Conservation (phyloP, 345 rosid species). For the Conringia planisiliqua region DNA sequence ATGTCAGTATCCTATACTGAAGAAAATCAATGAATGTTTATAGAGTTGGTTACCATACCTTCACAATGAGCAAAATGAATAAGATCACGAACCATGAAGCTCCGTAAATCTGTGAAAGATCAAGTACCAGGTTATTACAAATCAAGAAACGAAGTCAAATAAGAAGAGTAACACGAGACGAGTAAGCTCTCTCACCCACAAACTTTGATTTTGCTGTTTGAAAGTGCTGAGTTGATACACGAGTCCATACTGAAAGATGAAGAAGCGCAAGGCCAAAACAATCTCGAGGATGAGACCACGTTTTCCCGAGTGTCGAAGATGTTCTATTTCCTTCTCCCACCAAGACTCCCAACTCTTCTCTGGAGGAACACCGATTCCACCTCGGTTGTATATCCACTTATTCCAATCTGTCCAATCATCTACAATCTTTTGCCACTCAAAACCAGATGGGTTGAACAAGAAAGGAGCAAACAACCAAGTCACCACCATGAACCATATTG, state of each 20-base stretch:
- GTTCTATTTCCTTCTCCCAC: conserved; percentile 68
- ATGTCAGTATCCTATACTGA: neutral
- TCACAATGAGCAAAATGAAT: conserved; percentile 31
- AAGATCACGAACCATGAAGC: conserved; percentile 36
- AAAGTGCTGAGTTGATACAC: conserved; percentile 55
- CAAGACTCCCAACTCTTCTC: conserved; percentile 77
- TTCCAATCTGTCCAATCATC: conserved; percentile 79
- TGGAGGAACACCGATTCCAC: conserved; percentile 58
- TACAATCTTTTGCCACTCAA: conserved; percentile 68
- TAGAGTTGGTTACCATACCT: conserved; percentile 29
- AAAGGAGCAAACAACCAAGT: conserved; percentile 74
- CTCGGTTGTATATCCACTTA: conserved; percentile 55
- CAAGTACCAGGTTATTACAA: neutral
- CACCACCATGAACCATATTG: conserved; percentile 64
- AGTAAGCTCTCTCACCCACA: conserved; percentile 43
- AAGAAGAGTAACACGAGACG: neutral
- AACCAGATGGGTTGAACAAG: conserved; percentile 64
- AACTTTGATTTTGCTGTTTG: conserved; percentile 33
- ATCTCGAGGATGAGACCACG: conserved; percentile 52
- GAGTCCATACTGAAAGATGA: conserved; percentile 62
- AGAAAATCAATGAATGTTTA: neutral
- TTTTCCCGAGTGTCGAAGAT: conserved; percentile 51
- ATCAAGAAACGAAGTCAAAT: neutral
- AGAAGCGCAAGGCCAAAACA: conserved; percentile 52
- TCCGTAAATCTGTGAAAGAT: conserved; percentile 35